Percentiles rank a stretch among this genome's conserved stretches.
phyloP scores from a whole-genome alignment of 768 basidiomycete species.

The Thelephora aurantiotincta region DNA sequence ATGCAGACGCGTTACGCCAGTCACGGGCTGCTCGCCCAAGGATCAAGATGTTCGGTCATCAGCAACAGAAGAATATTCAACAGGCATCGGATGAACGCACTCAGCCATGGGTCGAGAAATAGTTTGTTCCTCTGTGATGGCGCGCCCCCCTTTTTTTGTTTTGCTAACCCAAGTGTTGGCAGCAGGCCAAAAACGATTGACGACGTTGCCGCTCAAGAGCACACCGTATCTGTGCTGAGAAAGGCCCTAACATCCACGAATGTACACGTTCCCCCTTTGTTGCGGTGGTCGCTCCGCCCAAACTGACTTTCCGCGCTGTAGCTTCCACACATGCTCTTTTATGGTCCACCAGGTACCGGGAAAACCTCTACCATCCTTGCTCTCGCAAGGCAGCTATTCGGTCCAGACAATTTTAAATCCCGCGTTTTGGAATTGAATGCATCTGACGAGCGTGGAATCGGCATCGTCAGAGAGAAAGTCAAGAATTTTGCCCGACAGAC shows the following conservation, averaged over 20 bases:
- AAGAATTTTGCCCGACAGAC: conserved; percentile 95
- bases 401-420: conserved; percentile 87
- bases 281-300: neutral
- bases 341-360: conserved; percentile 96
- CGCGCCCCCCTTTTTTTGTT: neutral
- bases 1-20: conserved; percentile 23
- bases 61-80: conserved; percentile 17
- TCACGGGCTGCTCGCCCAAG: conserved; percentile 4
- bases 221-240: conserved; percentile 81
- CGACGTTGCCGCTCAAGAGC: conserved; percentile 94
- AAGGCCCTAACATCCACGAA: conserved; percentile 91
- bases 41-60: conserved; percentile 36
- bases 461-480: conserved; percentile 95
- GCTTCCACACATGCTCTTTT: conserved; percentile 99
- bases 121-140: conserved; percentile 33
- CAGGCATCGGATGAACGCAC: conserved; percentile 34
- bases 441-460: conserved; percentile 95
- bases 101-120: conserved; percentile 99
- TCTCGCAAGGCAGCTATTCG: conserved; percentile 84
- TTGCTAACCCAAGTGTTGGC: conserved; percentile 2
- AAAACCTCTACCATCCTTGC: conserved; percentile 98
- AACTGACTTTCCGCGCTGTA: conserved; percentile 18
- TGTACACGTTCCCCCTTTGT: conserved; percentile 27
- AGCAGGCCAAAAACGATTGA: conserved; percentile 97
- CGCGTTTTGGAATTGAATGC: conserved; percentile 96